phyloP scores from a whole-genome alignment of 2,329 filamentous ascomycete species.

The Alternaria sp. region DNA sequence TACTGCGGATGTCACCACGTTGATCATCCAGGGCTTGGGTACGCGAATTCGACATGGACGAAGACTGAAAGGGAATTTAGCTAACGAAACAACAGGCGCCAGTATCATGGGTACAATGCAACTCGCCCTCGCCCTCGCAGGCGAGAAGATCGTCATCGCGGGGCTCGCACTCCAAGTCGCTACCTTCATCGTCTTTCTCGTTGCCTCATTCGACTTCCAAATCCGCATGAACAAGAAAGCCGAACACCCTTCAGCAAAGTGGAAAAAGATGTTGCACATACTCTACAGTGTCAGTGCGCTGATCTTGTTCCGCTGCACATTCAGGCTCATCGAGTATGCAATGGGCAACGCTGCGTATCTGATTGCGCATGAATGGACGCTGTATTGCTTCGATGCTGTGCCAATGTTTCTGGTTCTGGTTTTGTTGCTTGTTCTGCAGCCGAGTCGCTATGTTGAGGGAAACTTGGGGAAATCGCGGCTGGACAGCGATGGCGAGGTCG shows the following conservation, averaged over 20 bases:
- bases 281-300: slow-evolving; percentile 57
- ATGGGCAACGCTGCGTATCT: slow-evolving; percentile 56
- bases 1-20: slow-evolving; percentile 34
- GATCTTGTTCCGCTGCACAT: slow-evolving; percentile 58
- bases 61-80: not conserved
- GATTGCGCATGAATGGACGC: slow-evolving; percentile 52
- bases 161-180: slow-evolving; percentile 43
- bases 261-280: slow-evolving; percentile 40
- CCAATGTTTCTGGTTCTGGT: slow-evolving; percentile 54
- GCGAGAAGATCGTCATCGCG: slow-evolving; percentile 43
- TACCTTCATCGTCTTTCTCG: slow-evolving; percentile 41
- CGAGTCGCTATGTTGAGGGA: slow-evolving; percentile 23
- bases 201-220: slow-evolving; percentile 39
- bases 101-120: slow-evolving; percentile 45
- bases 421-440: slow-evolving; percentile 42
- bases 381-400: slow-evolving; percentile 57
- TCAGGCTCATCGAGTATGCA: slow-evolving; percentile 59
- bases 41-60: not conserved
- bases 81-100: slow-evolving; percentile 24
- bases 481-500: not conserved
- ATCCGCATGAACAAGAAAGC: slow-evolving; percentile 29
- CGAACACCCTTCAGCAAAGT: not conserved
- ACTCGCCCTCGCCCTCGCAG: slow-evolving; percentile 36
- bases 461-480: not conserved
- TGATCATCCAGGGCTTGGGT: slow-evolving; percentile 41